Conservation (phyloP, 148 eudicot species). For the Fagopyrum homotropicum region DNA sequence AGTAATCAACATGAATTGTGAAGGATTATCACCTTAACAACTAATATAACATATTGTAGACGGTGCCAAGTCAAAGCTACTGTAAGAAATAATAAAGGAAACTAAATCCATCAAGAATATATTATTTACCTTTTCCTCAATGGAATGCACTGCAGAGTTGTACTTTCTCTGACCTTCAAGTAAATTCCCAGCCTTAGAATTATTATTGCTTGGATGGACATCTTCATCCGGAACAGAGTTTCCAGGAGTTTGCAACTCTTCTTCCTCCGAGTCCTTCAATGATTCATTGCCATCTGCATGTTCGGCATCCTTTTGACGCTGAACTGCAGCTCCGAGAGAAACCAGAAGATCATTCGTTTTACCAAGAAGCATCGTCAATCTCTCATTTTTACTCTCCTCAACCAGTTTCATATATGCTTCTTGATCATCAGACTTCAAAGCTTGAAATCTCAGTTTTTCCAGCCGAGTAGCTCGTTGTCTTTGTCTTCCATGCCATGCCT, state of each 20-base stretch:
- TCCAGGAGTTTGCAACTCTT: conserved; percentile 39
- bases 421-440: conserved; percentile 77
- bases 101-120: neutral
- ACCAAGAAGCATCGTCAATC: conserved; percentile 88
- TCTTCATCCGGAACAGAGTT: conserved; percentile 51
- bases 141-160: conserved; percentile 93
- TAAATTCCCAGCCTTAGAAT: conserved; percentile 62
- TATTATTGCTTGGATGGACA: conserved; percentile 42
- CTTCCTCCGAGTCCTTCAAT: conserved; percentile 46
- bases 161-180: conserved; percentile 96
- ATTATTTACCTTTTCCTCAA: conserved; percentile 82
- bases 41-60: neutral
- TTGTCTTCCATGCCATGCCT: conserved; percentile 99
- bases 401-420: conserved; percentile 98
- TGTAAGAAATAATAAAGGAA: neutral
- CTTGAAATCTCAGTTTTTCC: conserved; percentile 89
- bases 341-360: conserved; percentile 95
- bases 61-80: neutral
- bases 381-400: conserved; percentile 95
- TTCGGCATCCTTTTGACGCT: conserved; percentile 93
- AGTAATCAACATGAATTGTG: neutral
- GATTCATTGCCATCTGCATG: conserved; percentile 68
- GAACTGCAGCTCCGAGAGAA: conserved; percentile 96
- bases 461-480: conserved; percentile 84
- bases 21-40: neutral